Evolutionary conservation across 208 protist species (phyloP).

Genomic region (Trypanosoma mega): DNA sequence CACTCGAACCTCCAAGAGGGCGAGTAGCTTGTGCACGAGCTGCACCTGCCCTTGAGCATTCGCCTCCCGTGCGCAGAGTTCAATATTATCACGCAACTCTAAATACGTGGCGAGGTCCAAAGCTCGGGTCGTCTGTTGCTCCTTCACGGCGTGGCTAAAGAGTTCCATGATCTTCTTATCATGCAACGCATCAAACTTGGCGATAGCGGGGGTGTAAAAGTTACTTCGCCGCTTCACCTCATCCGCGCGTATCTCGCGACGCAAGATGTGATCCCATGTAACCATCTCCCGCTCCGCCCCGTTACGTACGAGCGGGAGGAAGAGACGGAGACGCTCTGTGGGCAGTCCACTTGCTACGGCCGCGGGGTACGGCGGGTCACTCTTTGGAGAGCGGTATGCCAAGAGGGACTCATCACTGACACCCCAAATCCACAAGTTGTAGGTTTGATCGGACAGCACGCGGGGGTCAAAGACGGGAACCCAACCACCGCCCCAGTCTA

Average conservation of each 20-base stretch:
- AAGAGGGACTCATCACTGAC: conserved; percentile 61
- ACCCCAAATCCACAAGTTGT: conserved; percentile 63
- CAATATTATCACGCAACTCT: conserved; percentile 80
- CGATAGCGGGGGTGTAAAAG: conserved; percentile 70
- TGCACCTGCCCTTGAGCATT: conserved; percentile 55
- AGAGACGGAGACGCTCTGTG: conserved; percentile 62
- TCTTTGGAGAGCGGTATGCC: conserved; percentile 64
- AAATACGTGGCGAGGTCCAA: conserved; percentile 77
- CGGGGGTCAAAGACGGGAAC: conserved; percentile 80
- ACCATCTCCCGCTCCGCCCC: conserved; percentile 33
- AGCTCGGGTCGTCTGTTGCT: conserved; percentile 72
- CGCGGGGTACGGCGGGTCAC: conserved; percentile 66
- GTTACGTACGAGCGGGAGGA: conserved; percentile 57
- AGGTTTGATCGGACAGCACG: conserved; percentile 28
- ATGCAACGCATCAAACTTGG: conserved; percentile 72
- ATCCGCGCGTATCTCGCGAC: conserved; percentile 68
- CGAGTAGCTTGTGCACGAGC: conserved; percentile 70
- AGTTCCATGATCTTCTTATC: conserved; percentile 76
- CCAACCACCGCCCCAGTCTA: conserved; percentile 80
- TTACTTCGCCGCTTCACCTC: conserved; percentile 73
- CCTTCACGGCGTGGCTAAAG: conserved; percentile 59
- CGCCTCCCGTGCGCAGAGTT: conserved; percentile 60
- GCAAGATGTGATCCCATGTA: conserved; percentile 67
- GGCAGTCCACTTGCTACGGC: conserved; percentile 63
- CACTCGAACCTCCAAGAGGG: conserved; percentile 69